A percentile compares a stretch with the other conserved stretches of the same genome.
Conservation (phyloP, 345 rosid genomes). For the Eucalyptus albens region DNA sequence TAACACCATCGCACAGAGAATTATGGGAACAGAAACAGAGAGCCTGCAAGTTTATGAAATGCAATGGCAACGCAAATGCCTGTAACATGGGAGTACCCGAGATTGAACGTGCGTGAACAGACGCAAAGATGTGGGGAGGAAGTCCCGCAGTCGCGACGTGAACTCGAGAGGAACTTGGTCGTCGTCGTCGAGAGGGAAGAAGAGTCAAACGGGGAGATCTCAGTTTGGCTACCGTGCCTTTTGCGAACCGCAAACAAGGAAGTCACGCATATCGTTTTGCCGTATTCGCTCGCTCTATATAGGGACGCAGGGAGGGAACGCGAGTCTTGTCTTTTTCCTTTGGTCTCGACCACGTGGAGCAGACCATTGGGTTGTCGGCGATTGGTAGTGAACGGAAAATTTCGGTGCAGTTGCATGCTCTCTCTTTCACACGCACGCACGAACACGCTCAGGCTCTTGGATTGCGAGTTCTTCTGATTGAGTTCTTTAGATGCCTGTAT, state of each 20-base stretch:
- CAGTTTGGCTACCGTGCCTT: neutral
- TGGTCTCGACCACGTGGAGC: slow-evolving; percentile 37
- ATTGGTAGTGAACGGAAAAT: neutral
- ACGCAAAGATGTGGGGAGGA: neutral
- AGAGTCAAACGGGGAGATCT: neutral
- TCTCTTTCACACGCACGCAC: neutral
- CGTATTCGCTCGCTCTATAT: neutral
- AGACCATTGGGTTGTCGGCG: neutral
- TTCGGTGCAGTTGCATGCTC: neutral
- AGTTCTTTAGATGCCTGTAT: neutral
- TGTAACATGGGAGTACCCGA: neutral
- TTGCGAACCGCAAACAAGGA: neutral
- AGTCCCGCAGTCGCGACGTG: neutral
- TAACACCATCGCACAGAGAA: neutral
- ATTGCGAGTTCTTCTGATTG: neutral
- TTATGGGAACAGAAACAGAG: neutral
- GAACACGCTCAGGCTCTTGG: neutral
- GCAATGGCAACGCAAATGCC: neutral
- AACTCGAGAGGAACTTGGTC: neutral
- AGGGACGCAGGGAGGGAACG: neutral
- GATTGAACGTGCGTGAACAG: neutral
- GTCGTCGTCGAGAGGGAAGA: neutral
- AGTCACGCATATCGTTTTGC: neutral
- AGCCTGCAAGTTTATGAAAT: neutral
- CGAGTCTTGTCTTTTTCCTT: neutral